These are phyloP conservation scores for Neocatenulostroma microsporum DNA, from an alignment of 2,329 filamentous ascomycete genomes.

Conservation along the genomic window DNA sequence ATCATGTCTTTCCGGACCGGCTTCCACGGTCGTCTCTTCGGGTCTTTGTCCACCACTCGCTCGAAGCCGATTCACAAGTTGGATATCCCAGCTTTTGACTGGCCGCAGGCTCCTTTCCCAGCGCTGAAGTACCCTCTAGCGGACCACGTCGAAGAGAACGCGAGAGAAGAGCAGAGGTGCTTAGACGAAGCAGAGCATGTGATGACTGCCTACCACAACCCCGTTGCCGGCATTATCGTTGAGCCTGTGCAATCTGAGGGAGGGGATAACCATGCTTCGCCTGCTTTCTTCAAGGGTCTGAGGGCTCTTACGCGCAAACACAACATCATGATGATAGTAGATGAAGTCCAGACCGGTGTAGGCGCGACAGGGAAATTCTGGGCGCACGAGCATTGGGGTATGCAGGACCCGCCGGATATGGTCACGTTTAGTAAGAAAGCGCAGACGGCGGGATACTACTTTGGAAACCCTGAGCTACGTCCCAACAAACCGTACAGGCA, in stretches of 20 bases:
- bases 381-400: conserved; percentile 92
- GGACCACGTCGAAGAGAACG: conserved; percentile 70
- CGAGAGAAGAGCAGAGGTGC: conserved; percentile 69
- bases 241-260: conserved; percentile 93
- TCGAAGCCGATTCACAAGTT: conserved; percentile 93
- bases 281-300: conserved; percentile 77
- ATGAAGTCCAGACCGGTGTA: conserved; percentile 89
- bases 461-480: conserved; percentile 66
- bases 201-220: conserved; percentile 69
- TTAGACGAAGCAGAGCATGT: conserved; percentile 76
- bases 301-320: conserved; percentile 70
- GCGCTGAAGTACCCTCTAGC: conserved; percentile 78
- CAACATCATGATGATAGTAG: conserved; percentile 77
- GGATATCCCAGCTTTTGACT: conserved; percentile 90
- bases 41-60: conserved; percentile 77
- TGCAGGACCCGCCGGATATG: conserved; percentile 74
- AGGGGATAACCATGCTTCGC: conserved; percentile 87
- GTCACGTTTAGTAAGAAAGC: conserved; percentile 96
- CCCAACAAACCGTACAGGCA: conserved; percentile 93
- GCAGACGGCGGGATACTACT: conserved; percentile 90
- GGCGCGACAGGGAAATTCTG: conserved; percentile 92
- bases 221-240: conserved; percentile 72
- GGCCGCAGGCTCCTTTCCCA: conserved; percentile 86
- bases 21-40: conserved; percentile 88
- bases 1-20: conserved; percentile 83